Evolutionary conservation across 2,329 filamentous ascomycete species (phyloP), one percentile per base, ranked within the genome.

Genomic region (Phialocephala subalpina): DNA sequence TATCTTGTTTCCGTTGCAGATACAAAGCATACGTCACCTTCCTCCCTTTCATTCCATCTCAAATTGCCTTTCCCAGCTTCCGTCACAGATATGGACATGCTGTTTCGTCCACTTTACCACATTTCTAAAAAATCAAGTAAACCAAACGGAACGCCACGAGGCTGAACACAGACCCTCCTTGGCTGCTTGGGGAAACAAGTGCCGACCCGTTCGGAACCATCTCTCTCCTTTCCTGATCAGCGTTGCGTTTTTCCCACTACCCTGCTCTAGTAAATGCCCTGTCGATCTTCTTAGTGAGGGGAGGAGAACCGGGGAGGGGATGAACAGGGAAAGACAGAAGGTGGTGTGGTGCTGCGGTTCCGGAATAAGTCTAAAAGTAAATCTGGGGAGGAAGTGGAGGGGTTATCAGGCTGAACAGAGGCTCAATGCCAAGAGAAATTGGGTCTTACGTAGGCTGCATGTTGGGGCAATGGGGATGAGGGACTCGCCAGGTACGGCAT

Each of bases 351-450:
- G 11, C 36, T 40, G 36, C 36, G 8, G 36, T n/a, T 3, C 36
- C 36, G 36, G 36, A 40, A 40, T 40, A 40, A 40, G 18, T 40
- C 36, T 16, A 40, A 3, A 40, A 40, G 14, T 9, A 33, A 49
- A 58, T 65, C 58, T 65, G 63, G 58, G n/a, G n/a, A n/a, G 49
- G 63, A 58, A 64, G 22, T 27, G 35, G 27, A 63, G 42, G 42
- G 42, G 42, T 45, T 52, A 62, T 63, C 64, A 69, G 67, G 53
- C 67, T 69, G 53, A n/a, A n/a, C n/a, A n/a, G n/a, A n/a, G n/a
- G n/a, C n/a, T n/a, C n/a, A 66, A 59, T 58, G 67, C 67, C 64
- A 66, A 66, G 64, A 56, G 22, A 2, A 33, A 62, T 60, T 36
- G n/a, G 22, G 45, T n/a, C 33, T 64, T 57, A 53, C 25, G 35